Base-by-base conservation (phyloP, 2,329 filamentous ascomycete genomes). In the Bisporella sp. region DNA sequence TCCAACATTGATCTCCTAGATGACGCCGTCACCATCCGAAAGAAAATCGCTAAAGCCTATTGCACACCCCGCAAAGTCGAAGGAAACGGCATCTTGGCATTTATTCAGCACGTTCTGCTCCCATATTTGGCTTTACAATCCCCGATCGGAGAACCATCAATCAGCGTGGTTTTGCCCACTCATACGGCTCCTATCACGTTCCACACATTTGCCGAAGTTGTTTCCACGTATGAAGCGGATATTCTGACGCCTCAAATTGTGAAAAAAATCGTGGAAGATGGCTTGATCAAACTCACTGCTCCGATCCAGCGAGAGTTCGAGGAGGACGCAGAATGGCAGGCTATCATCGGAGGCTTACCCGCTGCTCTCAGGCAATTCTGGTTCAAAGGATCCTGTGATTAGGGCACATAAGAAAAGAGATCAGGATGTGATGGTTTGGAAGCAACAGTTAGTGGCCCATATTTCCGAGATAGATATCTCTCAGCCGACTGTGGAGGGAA, bases 71-170 rank as follows among this genome's bases (percentile, higher is more conserved):
- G 31, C 21, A 21, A 37, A 5, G 30, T 37, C 11, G 44, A 46
- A 46, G 42, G 42, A n/a, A 54, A 54, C 64, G 92, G 92, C n/a
- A 73, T 96, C 7, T 72, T 96, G 47, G 81, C 85, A 4, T 90
- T 96, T 54, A 83, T 92, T 28, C 87, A 96, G 68, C 40, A 5
- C 30, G 45, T 46, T 12, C n/a, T 46, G 3, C 45, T 46, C 30
- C 45, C 45, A 28, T 31, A 31, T 28, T 12, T 35, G 29, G 45
- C 45, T 37, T 32, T 46, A 31, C 28, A 45, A 45, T 31, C n/a
- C n/a, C n/a, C n/a, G n/a, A n/a, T n/a, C n/a, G n/a, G n/a, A n/a
- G n/a, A n/a, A n/a, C n/a, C n/a, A n/a, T n/a, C n/a, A n/a, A n/a
- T n/a, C n/a, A n/a, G n/a, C n/a, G n/a, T n/a, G n/a, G n/a, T n/a